Evolutionary conservation across 2,329 filamentous ascomycete genomes (phyloP).

Genomic region (Phoma herbarum): DNA sequence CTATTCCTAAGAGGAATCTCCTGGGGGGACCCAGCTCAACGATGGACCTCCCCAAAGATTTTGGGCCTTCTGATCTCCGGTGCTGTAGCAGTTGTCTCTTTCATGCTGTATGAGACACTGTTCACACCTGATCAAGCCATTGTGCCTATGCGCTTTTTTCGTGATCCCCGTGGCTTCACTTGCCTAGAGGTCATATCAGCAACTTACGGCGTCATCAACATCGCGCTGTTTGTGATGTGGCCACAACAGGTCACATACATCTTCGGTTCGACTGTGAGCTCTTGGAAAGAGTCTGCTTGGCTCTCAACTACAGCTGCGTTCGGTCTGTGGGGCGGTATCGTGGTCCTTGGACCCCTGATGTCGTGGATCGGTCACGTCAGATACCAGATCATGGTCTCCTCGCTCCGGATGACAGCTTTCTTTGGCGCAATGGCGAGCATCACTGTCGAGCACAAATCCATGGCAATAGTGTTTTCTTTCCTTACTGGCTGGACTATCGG

Average conservation of each 20-base stretch:
- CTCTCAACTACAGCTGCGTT: conserved; percentile 41
- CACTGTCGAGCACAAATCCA: conserved; percentile 17
- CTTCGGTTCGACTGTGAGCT: conserved; percentile 23
- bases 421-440: conserved; percentile 31
- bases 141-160: conserved; percentile 45
- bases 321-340: conserved; percentile 43
- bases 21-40: conserved; percentile 50
- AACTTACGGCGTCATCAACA: conserved; percentile 37
- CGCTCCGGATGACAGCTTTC: conserved; percentile 29
- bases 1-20: conserved; percentile 56
- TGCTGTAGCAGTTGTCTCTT: conserved; percentile 22
- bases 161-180: conserved; percentile 41
- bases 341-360: conserved; percentile 34
- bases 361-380: conserved; percentile 35
- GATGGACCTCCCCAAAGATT: conserved; percentile 30
- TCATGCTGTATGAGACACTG: conserved; percentile 31
- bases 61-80: conserved; percentile 37
- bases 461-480: conserved; percentile 26
- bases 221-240: conserved; percentile 42
- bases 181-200: conserved; percentile 39
- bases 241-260: conserved; percentile 37
- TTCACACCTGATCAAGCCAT: conserved; percentile 31
- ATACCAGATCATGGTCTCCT: conserved; percentile 25
- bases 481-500: conserved; percentile 27
- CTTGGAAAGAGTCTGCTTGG: conserved; percentile 40